Evolutionary conservation across 2,329 filamentous ascomycete species (phyloP).

Genomic region (Plenodomus lindquistii): DNA sequence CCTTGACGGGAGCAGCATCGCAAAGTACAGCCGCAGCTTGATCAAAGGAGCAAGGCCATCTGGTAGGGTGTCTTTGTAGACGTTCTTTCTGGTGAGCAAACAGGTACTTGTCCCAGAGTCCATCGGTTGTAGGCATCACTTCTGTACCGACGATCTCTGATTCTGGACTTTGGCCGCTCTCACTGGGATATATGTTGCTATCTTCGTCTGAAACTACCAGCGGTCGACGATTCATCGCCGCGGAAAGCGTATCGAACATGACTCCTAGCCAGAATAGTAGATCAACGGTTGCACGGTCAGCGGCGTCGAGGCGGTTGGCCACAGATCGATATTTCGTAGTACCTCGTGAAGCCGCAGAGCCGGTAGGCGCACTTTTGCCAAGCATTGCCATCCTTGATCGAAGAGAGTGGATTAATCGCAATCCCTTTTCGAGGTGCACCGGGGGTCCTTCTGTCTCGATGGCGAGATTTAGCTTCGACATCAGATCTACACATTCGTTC

Average conservation of each 20-base stretch:
- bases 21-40: conserved; percentile 55
- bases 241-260: conserved; percentile 63
- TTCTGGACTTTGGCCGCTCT: conserved; percentile 7
- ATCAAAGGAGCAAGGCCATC: conserved; percentile 61
- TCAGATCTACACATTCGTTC: conserved; percentile 33
- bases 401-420: conserved; percentile 46
- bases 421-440: conserved; percentile 46
- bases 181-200: conserved; percentile 42
- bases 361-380: conserved; percentile 12
- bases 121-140: conserved; percentile 1
- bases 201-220: conserved; percentile 53
- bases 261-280: conserved; percentile 62
- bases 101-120: conserved; percentile 47
- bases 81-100: conserved; percentile 37
- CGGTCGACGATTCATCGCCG: conserved; percentile 56
- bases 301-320: conserved; percentile 28
- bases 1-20: conserved; percentile 61
- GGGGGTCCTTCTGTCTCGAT: conserved; percentile 44
- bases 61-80: conserved; percentile 25
- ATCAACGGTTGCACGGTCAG: conserved; percentile 54
- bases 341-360: conserved; percentile 9
- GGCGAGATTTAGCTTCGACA: conserved; percentile 37
- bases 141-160: neutral
- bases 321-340: conserved; percentile 18
- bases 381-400: conserved; percentile 35